Base-by-base conservation (phyloP, 495 filamentous ascomycete species). In the Jackrogersella multiformis region DNA sequence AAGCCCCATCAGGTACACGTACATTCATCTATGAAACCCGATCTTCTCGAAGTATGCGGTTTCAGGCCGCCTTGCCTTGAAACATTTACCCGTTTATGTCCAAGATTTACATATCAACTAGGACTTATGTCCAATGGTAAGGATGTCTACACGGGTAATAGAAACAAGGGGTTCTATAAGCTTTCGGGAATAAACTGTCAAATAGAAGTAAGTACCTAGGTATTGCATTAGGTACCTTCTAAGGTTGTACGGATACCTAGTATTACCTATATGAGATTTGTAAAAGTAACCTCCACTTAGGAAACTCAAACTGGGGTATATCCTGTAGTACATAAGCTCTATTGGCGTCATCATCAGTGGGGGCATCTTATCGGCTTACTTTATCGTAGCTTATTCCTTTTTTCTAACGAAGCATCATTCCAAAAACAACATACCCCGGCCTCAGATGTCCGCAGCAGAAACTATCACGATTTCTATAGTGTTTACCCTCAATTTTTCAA, bases 371-470 rank as follows among this genome's bases (percentile, higher is more conserved):
- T 49, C 45, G 26, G 32, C 30, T 38, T 53, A 30, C 49, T 39
- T 38, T 48, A 42, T 44, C 34, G 52, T 32, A 44, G 26, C 39
- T 56, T 24, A 32, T 45, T 15, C 12, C 24, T 64, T 38, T 9
- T 28, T 41, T 41, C 56, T 7, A 3, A 8, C 15, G 52, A 13
- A 49, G 41, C 56, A 44, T 61, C 52, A 51, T 56, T 30, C 18
- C 53, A 53, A n/a, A n/a, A n/a, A n/a, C n/a, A n/a, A 53, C 35
- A 34, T 28, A 44, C 41, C 36, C 39, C 74, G 70, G 69, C 73
- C 79, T 76, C 78, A 79, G 76, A 80, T 78, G 66, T 81, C 73
- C 79, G 78, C 76, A 51, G 79, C 75, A 81, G 76, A 79, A 74
- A 80, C 74, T 74, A 79, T 84, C 79, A 82, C 79, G 74, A 60